Evolutionary conservation across 78 protist genomes (phyloP).

Genomic region (Tieghemostelium lacteum): DNA sequence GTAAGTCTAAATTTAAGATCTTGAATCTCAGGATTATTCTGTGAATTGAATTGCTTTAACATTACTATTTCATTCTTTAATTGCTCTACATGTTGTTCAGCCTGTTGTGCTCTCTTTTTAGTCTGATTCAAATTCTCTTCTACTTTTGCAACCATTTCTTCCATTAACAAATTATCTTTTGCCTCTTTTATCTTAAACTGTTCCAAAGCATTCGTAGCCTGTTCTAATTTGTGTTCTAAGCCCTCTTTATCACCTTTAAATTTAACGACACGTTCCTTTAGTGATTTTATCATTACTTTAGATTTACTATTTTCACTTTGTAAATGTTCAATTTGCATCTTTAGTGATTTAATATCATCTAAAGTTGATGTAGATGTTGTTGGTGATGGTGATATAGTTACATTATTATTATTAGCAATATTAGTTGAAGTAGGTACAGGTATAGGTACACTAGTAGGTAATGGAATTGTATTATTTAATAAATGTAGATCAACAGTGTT

Average conservation of each 20-base stretch:
- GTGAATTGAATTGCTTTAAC: not conserved
- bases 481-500: not conserved
- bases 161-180: slow-evolving; percentile 52
- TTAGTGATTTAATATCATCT: not conserved
- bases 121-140: slow-evolving; percentile 39
- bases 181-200: slow-evolving; percentile 52
- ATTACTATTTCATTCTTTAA: slow-evolving; percentile 14
- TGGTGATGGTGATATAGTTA: too few relatives aligned
- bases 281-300: slow-evolving; percentile 9
- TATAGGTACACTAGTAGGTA: too few relatives aligned
- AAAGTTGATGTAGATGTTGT: too few relatives aligned
- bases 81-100: slow-evolving; percentile 62
- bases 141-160: slow-evolving; percentile 58
- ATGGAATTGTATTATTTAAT: too few relatives aligned
- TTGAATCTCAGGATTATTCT: slow-evolving; percentile 25
- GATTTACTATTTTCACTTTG: slow-evolving; percentile 26
- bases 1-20: slow-evolving; percentile 34
- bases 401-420: too few relatives aligned
- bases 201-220: slow-evolving; percentile 19
- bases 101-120: slow-evolving; percentile 57
- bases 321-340: slow-evolving; percentile 36
- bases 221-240: slow-evolving; percentile 5
- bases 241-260: slow-evolving; percentile 35
- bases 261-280: slow-evolving; percentile 5
- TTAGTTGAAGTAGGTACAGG: too few relatives aligned